Percentiles rank a stretch among this genome's conserved stretches.
phyloP scores from a whole-genome alignment of 805 yeast species.

The Candida rishiriensis region DNA sequence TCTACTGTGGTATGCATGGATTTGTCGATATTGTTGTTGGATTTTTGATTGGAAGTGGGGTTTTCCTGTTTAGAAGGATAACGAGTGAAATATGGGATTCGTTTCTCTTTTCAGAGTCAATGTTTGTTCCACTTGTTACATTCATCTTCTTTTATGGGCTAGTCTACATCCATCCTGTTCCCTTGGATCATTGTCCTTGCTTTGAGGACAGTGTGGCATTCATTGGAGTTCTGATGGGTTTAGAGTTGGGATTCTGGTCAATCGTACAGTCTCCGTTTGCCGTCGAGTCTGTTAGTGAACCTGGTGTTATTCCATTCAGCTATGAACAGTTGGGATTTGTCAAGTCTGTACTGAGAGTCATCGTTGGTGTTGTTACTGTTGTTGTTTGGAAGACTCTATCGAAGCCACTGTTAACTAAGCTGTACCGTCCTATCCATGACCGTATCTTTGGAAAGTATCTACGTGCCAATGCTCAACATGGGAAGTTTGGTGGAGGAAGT shows the following conservation, averaged over 20 bases:
- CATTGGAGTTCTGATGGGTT: conserved; percentile 78
- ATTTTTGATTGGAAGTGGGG: conserved; percentile 50
- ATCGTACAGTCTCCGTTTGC: conserved; percentile 21
- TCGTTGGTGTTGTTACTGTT: conserved; percentile 59
- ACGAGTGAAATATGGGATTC: conserved; percentile 43
- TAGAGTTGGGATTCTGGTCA: conserved; percentile 59
- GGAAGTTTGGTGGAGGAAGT: no score
- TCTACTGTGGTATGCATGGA: conserved; percentile 98
- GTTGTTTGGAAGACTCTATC: conserved; percentile 70
- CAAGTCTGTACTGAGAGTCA: conserved; percentile 42
- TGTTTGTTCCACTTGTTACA: conserved; percentile 34
- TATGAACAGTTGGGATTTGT: conserved; percentile 38
- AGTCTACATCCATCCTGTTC: conserved; percentile 71
- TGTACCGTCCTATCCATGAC: conserved; percentile 55
- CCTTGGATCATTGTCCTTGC: conserved; percentile 94
- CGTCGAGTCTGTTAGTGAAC: conserved; percentile 5
- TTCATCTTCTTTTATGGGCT: conserved; percentile 41
- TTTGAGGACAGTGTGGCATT: conserved; percentile 94
- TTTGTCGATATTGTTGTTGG: conserved; percentile 72
- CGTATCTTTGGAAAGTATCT: conserved; percentile 3
- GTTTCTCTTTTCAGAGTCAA: conserved; percentile 29
- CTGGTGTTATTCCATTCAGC: conserved; percentile 37
- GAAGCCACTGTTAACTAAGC: conserved; percentile 57
- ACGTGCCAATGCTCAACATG: neutral
- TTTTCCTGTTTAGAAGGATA: conserved; percentile 44